Evolutionary conservation across 1,139 yeast genomes (phyloP).

Genomic region (Nakaseomyces uthaithaninus): DNA sequence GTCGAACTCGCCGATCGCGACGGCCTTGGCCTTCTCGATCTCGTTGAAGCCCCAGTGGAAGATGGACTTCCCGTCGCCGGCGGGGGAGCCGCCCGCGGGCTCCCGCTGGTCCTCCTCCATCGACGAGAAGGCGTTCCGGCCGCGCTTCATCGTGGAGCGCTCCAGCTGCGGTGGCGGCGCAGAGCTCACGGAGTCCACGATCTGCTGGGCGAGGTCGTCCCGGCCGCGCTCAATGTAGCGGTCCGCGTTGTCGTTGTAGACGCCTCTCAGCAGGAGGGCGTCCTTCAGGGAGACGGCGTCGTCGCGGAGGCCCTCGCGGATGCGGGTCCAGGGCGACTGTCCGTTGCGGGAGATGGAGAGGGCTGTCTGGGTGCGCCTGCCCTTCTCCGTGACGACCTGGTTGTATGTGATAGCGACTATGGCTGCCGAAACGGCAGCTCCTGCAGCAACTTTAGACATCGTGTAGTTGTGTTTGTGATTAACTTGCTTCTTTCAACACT

Average conservation of each 20-base stretch:
- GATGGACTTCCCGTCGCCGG: conserved; percentile 17
- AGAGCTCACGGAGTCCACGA: conserved; percentile 1
- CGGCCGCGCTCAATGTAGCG: conserved; percentile 5
- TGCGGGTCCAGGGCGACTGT: conserved; percentile 6
- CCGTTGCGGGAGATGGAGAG: conserved; percentile 2
- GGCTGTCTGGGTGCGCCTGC: conserved; percentile 13
- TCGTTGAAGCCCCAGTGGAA: conserved; percentile 30
- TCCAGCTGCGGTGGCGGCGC: conserved; percentile 5
- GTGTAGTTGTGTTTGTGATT: background rate
- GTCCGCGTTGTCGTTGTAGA: conserved; percentile 5
- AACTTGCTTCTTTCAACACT: background rate
- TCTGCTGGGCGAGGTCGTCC: conserved; percentile 6
- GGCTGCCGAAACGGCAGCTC: conserved; percentile 5
- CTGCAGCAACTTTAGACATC: conserved; percentile 6
- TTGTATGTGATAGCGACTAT: conserved; percentile 1
- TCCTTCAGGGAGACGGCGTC: conserved; percentile 11
- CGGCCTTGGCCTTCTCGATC: conserved; percentile 29
- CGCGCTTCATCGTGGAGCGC: background rate
- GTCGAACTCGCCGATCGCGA: conserved; percentile 28
- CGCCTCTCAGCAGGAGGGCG: conserved; percentile 9
- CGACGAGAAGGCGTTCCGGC: conserved; percentile 4
- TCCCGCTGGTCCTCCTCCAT: conserved; percentile 3
- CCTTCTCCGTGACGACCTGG: background rate
- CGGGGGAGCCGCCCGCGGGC: background rate
- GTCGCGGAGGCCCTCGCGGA: conserved; percentile 10